Conservation (phyloP, 352 stramenopile species). For the Pythium pyrilobum region DNA sequence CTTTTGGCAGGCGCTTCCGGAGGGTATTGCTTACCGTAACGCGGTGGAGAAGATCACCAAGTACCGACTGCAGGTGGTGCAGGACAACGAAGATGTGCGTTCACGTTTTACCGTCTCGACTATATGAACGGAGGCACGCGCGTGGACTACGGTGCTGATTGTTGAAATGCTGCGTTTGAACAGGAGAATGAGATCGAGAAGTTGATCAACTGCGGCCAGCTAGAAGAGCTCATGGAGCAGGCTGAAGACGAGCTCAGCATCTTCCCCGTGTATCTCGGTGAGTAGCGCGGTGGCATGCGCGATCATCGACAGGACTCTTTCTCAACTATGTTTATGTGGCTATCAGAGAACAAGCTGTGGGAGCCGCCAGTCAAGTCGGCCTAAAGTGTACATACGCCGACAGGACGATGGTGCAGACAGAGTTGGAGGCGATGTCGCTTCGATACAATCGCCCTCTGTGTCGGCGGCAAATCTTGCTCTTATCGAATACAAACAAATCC, state of each 20-base stretch:
- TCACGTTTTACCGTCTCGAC: background rate
- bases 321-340: background rate
- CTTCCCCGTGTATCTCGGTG: slow-evolving; percentile 84
- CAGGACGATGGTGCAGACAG: too few relatives aligned
- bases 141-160: background rate
- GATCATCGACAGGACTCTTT: too few relatives aligned
- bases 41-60: slow-evolving; percentile 85
- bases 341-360: slow-evolving; percentile 81
- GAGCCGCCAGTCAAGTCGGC: slow-evolving; percentile 62
- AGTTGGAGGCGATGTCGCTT: too few relatives aligned
- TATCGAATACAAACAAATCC: slow-evolving; percentile 19
- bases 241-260: slow-evolving; percentile 81
- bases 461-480: background rate
- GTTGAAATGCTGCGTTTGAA: background rate
- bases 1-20: slow-evolving; percentile 45
- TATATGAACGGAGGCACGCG: background rate
- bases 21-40: slow-evolving; percentile 62
- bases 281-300: too few relatives aligned
- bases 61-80: slow-evolving; percentile 71
- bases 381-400: background rate
- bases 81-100: slow-evolving; percentile 67
- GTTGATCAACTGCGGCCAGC: slow-evolving; percentile 83
- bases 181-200: slow-evolving; percentile 80
- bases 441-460: background rate
- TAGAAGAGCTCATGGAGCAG: slow-evolving; percentile 87